These are phyloP conservation scores for Jamesozyma piceae DNA, from an alignment of 805 yeast genomes.

Conservation along the genomic window DNA sequence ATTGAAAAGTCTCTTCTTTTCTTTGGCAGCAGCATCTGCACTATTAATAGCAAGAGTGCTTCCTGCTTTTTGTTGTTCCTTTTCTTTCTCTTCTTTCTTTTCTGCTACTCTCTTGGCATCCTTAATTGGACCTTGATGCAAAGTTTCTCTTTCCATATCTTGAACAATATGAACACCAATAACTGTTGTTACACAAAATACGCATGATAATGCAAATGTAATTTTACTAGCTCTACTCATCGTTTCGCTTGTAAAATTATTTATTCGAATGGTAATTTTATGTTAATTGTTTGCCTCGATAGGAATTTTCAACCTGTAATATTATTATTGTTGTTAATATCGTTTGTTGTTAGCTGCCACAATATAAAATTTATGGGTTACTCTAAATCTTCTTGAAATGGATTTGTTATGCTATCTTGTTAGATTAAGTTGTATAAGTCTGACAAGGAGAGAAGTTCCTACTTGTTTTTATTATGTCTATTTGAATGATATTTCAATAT, in stretches of 20 bases:
- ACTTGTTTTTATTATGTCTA: too few species aligned
- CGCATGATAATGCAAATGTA: constrained; percentile 53
- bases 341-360: too few species aligned
- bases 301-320: too few species aligned
- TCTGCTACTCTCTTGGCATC: constrained; percentile 60
- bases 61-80: constrained; percentile 26
- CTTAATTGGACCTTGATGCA: constrained; percentile 76
- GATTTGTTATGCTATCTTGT: too few species aligned
- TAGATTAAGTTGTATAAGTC: too few species aligned
- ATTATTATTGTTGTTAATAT: too few species aligned
- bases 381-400: too few species aligned
- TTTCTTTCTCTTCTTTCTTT: constrained; percentile 25
- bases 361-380: too few species aligned
- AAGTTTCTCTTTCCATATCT: constrained; percentile 55
- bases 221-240: constrained; percentile 79
- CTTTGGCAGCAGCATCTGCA: constrained; percentile 25
- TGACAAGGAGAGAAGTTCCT: too few species aligned
- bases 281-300: too few species aligned
- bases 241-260: too few species aligned
- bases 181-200: constrained; percentile 50
- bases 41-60: constrained; percentile 16
- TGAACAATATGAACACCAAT: constrained; percentile 65
- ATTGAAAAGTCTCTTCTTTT: constrained; percentile 42
- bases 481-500: not conserved
- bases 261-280: too few species aligned